A percentile compares a stretch with the other conserved stretches of the same genome.
Conservation (phyloP, 2,329 filamentous ascomycete species). For the Coniochaeta pulveracea region DNA sequence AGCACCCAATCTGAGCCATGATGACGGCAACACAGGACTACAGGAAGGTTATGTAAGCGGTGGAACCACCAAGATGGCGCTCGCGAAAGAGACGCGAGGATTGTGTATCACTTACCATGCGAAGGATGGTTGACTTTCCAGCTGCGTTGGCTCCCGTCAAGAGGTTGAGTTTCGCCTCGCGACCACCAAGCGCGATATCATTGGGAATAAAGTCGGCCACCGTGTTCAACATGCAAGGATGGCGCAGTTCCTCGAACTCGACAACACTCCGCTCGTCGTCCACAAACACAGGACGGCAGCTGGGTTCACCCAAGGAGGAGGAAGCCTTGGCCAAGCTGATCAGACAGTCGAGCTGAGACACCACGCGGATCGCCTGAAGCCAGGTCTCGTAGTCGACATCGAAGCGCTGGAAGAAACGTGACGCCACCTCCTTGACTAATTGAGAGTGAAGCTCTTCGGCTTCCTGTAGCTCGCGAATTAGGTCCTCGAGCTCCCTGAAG, state of each 20-base stretch:
- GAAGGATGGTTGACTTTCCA: conserved; percentile 89
- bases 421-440: conserved; percentile 75
- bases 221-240: conserved; percentile 85
- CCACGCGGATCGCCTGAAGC: conserved; percentile 80
- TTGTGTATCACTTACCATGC: conserved; percentile 58
- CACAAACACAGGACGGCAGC: conserved; percentile 80
- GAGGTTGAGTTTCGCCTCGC: conserved; percentile 72
- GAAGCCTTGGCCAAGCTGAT: conserved; percentile 90
- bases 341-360: conserved; percentile 88
- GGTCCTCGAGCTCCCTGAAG: conserved; percentile 66
- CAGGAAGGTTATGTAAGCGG: conserved; percentile 10
- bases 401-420: conserved; percentile 76
- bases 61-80: not conserved
- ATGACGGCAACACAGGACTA: conserved; percentile 92
- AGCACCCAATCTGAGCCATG: conserved; percentile 92
- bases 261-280: conserved; percentile 75
- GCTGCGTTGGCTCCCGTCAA: conserved; percentile 95
- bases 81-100: not conserved
- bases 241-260: conserved; percentile 86
- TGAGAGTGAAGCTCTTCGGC: conserved; percentile 89
- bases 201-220: conserved; percentile 96
- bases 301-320: conserved; percentile 69
- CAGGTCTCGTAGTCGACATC: conserved; percentile 77
- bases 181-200: conserved; percentile 76
- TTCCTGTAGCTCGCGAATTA: conserved; percentile 84